phyloP scores from a whole-genome alignment of 148 eudicot species.

The Nepenthes mirabilis region DNA sequence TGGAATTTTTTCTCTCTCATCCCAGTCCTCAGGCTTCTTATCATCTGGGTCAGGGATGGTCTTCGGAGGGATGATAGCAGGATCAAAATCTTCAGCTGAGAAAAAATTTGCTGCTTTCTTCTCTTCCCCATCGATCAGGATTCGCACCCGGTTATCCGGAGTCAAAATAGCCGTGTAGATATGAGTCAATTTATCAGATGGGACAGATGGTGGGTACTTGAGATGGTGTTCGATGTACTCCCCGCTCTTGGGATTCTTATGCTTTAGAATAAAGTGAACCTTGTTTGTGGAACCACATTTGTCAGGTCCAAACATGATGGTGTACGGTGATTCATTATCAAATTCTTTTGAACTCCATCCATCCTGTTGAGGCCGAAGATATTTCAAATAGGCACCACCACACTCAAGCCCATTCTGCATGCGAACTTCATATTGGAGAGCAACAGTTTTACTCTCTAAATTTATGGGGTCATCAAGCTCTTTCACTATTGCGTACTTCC shows the following conservation, averaged over 20 bases:
- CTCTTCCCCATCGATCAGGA: conserved; percentile 88
- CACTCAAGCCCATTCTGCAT: conserved; percentile 80
- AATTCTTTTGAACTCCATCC: conserved; percentile 76
- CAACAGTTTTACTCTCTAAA: conserved; percentile 51
- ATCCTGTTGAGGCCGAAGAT: conserved; percentile 81
- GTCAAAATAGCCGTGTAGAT: conserved; percentile 73
- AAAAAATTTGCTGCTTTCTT: conserved; percentile 79
- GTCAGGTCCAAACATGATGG: conserved; percentile 92
- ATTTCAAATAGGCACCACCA: conserved; percentile 82
- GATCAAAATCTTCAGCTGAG: conserved; percentile 65
- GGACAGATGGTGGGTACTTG: conserved; percentile 81
- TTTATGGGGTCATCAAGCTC: conserved; percentile 59
- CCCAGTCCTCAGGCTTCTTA: conserved; percentile 93
- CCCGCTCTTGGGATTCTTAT: conserved; percentile 84
- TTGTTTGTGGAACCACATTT: conserved; percentile 94
- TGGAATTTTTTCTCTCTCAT: conserved; percentile 71
- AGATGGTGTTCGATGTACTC: conserved; percentile 87
- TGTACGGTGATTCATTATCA: conserved; percentile 65
- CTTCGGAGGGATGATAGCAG: conserved; percentile 65
- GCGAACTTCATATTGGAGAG: conserved; percentile 84
- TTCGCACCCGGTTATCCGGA: conserved; percentile 53
- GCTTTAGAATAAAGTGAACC: conserved; percentile 91
- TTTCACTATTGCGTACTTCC: conserved; percentile 87
- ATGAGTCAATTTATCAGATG: conserved; percentile 74
- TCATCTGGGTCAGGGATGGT: conserved; percentile 88